Evolutionary conservation across 2,329 filamentous ascomycete species (phyloP).

Genomic region (Ophiosphaerella herpotricha): DNA sequence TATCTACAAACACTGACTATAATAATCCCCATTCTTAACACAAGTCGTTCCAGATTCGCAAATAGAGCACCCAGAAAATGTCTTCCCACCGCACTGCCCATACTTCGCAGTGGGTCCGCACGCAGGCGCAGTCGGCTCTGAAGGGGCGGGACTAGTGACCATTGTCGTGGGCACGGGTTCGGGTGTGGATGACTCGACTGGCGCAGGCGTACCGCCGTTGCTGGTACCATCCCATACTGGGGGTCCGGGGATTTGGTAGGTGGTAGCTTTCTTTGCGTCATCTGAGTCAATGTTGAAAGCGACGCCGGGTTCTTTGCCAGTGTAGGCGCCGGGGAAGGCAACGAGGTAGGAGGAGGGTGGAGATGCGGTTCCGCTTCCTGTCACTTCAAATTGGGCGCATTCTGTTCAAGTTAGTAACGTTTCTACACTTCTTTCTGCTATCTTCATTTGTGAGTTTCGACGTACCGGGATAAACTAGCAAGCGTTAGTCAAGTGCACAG

Average conservation of each 20-base stretch:
- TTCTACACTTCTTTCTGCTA: no score
- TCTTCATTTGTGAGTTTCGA: no score
- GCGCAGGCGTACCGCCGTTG: slow-evolving; percentile 7
- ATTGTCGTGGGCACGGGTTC: slow-evolving; percentile 21
- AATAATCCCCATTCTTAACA: slow-evolving; percentile 28
- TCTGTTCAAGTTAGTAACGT: slow-evolving; percentile 41
- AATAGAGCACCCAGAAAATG: slow-evolving; percentile 24
- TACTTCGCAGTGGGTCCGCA: slow-evolving; percentile 21
- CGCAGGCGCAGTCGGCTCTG: slow-evolving; percentile 10
- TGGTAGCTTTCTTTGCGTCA: slow-evolving; percentile 31
- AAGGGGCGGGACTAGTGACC: slow-evolving; percentile 14
- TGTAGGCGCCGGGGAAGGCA: slow-evolving; percentile 49
- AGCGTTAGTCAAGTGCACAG: slow-evolving; percentile 23
- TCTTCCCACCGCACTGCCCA: slow-evolving; percentile 30
- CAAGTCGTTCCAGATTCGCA: slow-evolving; percentile 30
- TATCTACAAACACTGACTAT: slow-evolving; percentile 31
- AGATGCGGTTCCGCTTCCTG: slow-evolving; percentile 52
- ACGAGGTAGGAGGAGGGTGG: slow-evolving; percentile 50
- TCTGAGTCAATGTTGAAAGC: slow-evolving; percentile 37
- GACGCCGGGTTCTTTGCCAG: slow-evolving; percentile 54
- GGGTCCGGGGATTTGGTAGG: slow-evolving; percentile 33
- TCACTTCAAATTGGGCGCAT: slow-evolving; percentile 59
- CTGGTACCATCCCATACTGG: slow-evolving; percentile 30
- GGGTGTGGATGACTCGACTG: slow-evolving; percentile 4
- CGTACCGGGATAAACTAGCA: slow-evolving; percentile 50